Conservation (phyloP, 108 stramenopile genomes). For the Epithemia pelagica region DNA sequence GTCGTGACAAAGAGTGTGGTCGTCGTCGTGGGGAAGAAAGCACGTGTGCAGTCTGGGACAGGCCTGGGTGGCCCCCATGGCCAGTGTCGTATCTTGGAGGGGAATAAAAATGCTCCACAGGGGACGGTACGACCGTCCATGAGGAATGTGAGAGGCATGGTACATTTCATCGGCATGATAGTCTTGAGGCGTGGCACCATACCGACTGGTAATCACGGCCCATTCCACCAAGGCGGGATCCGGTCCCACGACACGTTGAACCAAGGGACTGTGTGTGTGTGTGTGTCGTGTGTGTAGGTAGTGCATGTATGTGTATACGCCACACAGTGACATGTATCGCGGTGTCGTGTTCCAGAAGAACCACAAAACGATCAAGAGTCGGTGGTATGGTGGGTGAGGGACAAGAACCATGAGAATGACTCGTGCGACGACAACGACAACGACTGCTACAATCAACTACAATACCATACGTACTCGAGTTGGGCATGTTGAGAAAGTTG, state of each 20-base stretch:
- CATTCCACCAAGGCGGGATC: constrained; percentile 63
- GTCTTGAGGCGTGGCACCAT: constrained; percentile 42
- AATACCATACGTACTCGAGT: constrained; percentile 28
- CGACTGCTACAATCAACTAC: too few species aligned
- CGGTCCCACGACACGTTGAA: constrained; percentile 38
- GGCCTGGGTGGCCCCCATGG: constrained; percentile 43
- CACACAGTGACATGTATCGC: too few species aligned
- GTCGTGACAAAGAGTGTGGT: constrained; percentile 14
- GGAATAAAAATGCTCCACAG: constrained; percentile 29
- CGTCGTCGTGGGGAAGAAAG: constrained; percentile 5
- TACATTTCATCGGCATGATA: constrained; percentile 45
- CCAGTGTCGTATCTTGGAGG: constrained; percentile 44
- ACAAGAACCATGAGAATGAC: too few species aligned
- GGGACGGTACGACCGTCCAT: constrained; percentile 33
- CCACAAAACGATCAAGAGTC: too few species aligned
- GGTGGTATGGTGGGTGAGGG: too few species aligned
- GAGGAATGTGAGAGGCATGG: constrained; percentile 21
- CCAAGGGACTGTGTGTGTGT: too few species aligned
- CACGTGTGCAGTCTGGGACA: constrained; percentile 59
- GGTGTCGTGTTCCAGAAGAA: too few species aligned
- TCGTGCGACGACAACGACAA: too few species aligned
- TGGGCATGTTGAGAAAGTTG: constrained; percentile 23
- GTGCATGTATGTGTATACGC: too few species aligned
- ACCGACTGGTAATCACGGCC: constrained; percentile 49
- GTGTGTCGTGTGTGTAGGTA: too few species aligned